Base-by-base conservation (phyloP, 495 filamentous ascomycete genomes). In the Trichoderma parareesei region DNA sequence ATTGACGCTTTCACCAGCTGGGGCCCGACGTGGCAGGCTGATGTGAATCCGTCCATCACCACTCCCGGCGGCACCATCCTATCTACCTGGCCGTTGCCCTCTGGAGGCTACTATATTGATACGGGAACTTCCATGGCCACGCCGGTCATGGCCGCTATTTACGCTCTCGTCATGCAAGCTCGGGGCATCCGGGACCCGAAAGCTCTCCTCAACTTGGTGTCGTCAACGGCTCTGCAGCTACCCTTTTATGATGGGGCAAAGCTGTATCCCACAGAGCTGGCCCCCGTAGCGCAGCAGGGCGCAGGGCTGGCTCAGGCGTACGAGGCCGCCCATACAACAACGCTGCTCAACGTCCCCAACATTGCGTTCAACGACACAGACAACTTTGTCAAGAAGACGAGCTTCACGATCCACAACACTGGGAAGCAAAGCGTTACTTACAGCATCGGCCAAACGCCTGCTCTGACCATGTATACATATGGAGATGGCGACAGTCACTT, bases 101-200 rank as follows among this genome's bases (percentile, higher is more conserved):
- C 67, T 6, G 63, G 61, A 14, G 75, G 76, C 35, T 78, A 79
- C 65, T 72, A 69, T 4, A 66, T 80, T 14, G 64, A 76, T 5
- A 71, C 66, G 46, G 79, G 79, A 61, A 81, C 79, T 4, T 79
- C 77, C 1, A 81, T 81, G 79, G 74, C 79, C n/a, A 72, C 78
- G 37, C 78, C 78, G 5, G 78, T 74, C 59, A 69, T 75, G n/a
- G 75, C 76, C 20, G 74, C 75, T 16, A 65, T 73, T 35, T 67
- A 73, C 60, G 75, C 64, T 33, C 38, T 65, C 14, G 4, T 63
- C 20, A 46, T 43, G 16, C 18, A 63, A 37, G 44, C 44, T 4
- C 61, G 61, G 27, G 61, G 61, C 18, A 63, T 37, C 41, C 33
- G 18, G 27, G 61, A 63, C 41, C 61, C 61, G 18, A 46, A 43